Evolutionary conservation across 2,329 filamentous ascomycete genomes (phyloP).

Genomic region (Clonostachys solani): DNA sequence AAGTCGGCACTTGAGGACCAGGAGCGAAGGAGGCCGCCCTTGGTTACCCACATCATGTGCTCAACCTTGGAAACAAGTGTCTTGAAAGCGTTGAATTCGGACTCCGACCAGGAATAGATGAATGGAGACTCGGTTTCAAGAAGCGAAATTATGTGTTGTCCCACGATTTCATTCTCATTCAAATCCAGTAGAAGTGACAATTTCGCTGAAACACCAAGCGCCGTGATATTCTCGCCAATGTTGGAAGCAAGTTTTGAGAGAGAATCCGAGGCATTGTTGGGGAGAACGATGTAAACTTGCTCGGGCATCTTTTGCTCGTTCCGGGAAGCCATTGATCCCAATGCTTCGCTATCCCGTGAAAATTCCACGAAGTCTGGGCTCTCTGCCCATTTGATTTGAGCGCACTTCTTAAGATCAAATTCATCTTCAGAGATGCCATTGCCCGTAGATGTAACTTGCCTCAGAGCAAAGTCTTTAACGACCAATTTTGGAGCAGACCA

Average conservation of each 20-base stretch:
- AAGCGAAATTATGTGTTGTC: slow-evolving; percentile 6
- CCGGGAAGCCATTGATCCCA: too few relatives aligned
- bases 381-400: too few relatives aligned
- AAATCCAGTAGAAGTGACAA: too few relatives aligned
- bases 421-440: background rate
- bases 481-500: slow-evolving; percentile 5
- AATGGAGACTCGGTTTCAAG: slow-evolving; percentile 5
- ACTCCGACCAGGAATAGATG: slow-evolving; percentile 4
- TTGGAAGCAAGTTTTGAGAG: too few relatives aligned
- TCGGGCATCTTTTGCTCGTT: too few relatives aligned
- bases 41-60: slow-evolving; percentile 9
- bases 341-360: too few relatives aligned
- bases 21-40: slow-evolving; percentile 3
- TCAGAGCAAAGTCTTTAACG: slow-evolving; percentile 4
- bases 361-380: too few relatives aligned
- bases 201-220: too few relatives aligned
- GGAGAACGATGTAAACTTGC: too few relatives aligned
- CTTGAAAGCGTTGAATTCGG: slow-evolving; percentile 4
- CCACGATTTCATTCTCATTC: background rate
- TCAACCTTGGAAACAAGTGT: slow-evolving; percentile 3
- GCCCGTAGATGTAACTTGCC: slow-evolving; percentile 4
- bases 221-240: too few relatives aligned
- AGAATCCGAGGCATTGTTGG: too few relatives aligned
- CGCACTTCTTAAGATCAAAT: background rate
- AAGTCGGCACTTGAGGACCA: slow-evolving; percentile 6